Conservation (phyloP, 192 early-diverging fungal genomes). For the Phlyctochytrium bullatum region DNA sequence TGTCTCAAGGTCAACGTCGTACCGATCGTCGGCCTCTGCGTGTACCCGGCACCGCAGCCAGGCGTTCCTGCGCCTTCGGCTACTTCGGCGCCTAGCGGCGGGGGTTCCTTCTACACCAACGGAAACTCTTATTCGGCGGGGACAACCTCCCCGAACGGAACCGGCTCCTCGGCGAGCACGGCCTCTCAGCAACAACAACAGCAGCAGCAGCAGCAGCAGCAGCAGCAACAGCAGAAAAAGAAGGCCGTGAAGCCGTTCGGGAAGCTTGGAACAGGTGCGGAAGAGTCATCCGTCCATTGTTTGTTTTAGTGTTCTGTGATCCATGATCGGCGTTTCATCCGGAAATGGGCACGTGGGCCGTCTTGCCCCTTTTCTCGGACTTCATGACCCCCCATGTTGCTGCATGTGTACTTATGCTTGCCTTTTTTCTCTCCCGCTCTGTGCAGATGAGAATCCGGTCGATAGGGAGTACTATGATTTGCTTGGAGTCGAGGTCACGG, state of each 20-base stretch:
- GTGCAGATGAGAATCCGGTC: neutral
- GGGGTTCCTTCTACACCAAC: too few relatives aligned
- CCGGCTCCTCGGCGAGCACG: neutral
- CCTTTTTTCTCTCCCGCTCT: too few relatives aligned
- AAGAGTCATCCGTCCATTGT: too few relatives aligned
- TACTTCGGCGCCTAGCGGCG: too few relatives aligned
- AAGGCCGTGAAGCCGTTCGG: constrained; percentile 2
- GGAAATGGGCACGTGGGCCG: neutral
- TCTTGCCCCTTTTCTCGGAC: neutral
- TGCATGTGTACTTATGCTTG: neutral
- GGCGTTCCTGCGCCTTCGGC: too few relatives aligned
- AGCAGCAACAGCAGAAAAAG: constrained; percentile 1
- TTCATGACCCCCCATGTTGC: neutral
- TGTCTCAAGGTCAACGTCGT: neutral
- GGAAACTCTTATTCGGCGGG: too few relatives aligned
- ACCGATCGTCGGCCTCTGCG: neutral
- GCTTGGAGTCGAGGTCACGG: constrained; percentile 70
- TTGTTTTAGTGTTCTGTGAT: too few relatives aligned
- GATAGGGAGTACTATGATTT: constrained; percentile 74
- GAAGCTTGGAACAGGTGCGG: neutral
- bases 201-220: neutral
- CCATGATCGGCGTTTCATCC: neutral
- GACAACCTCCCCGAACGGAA: neutral
- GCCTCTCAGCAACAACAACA: neutral
- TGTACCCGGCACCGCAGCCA: too few relatives aligned